These are phyloP conservation scores for Leonotis leonurus DNA, from an alignment of 257 asterid species.

Conservation along the genomic window DNA sequence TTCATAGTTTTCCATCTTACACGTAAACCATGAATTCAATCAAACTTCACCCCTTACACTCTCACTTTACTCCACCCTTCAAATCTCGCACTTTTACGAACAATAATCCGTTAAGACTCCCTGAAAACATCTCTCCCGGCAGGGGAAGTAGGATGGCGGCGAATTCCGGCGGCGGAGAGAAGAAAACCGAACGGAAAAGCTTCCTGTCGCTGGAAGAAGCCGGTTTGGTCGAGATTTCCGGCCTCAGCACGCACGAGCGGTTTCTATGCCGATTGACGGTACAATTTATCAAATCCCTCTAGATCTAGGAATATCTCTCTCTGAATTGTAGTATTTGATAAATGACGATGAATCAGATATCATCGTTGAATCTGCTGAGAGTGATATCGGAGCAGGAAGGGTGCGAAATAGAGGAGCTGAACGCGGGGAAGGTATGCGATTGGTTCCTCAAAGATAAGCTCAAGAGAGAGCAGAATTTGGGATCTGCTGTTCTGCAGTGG, in stretches of 20 bases:
- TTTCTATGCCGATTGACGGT: slow-evolving; percentile 88
- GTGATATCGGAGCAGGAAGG: slow-evolving; percentile 83
- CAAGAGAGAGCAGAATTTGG: slow-evolving; percentile 67
- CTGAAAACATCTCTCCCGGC: background rate
- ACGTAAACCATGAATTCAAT: background rate
- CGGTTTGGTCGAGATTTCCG: slow-evolving; percentile 76
- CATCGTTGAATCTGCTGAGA: slow-evolving; percentile 63
- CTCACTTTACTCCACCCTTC: background rate
- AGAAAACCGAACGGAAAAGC: slow-evolving; percentile 27
- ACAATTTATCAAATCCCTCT: background rate
- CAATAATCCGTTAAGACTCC: background rate
- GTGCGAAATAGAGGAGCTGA: slow-evolving; percentile 65
- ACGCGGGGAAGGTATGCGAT: slow-evolving; percentile 76
- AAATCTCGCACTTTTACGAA: slow-evolving; percentile 9
- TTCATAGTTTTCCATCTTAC: background rate
- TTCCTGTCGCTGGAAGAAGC: slow-evolving; percentile 75
- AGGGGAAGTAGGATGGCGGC: slow-evolving; percentile 3
- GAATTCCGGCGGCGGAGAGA: slow-evolving; percentile 23
- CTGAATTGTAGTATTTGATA: background rate
- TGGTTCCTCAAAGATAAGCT: slow-evolving; percentile 80
- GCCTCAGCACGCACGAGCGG: slow-evolving; percentile 71
- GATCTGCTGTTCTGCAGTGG: slow-evolving; percentile 71
- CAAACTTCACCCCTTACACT: too few relatives aligned
- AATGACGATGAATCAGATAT: slow-evolving; percentile 35
- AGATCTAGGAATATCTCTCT: background rate